Conservation (phyloP, 164 flowering plant species). For the Protea cynaroides region DNA sequence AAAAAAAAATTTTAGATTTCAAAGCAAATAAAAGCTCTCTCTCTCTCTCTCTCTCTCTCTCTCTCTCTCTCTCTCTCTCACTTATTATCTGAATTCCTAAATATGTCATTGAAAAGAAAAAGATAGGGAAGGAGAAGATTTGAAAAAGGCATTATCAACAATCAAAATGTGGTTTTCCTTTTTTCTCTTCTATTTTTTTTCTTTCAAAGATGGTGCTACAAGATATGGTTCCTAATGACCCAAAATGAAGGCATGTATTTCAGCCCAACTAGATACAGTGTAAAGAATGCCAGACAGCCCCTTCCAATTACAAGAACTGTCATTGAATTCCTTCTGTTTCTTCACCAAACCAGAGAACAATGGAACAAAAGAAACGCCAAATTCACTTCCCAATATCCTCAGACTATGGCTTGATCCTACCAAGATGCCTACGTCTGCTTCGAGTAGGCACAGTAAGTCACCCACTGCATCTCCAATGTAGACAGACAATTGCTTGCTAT, state of each 20-base stretch:
- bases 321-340: slow-evolving; percentile 23
- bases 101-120: too few species aligned
- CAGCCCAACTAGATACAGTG: slow-evolving; percentile 32
- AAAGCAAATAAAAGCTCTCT: too few species aligned
- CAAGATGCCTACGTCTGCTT: slow-evolving; percentile 33
- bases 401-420: slow-evolving; percentile 30
- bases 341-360: slow-evolving; percentile 31
- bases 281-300: slow-evolving; percentile 30
- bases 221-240: slow-evolving; percentile 10
- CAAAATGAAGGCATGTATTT: slow-evolving; percentile 32
- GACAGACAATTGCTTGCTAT: slow-evolving; percentile 18
- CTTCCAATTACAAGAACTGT: slow-evolving; percentile 16
- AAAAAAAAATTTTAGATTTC: too few species aligned
- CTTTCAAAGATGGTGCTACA: too few species aligned
- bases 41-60: too few species aligned
- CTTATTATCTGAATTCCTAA: too few species aligned
- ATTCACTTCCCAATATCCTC: slow-evolving; percentile 22
- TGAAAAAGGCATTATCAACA: too few species aligned
- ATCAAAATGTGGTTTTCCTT: too few species aligned
- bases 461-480: slow-evolving; percentile 34
- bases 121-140: too few species aligned
- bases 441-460: slow-evolving; percentile 33
- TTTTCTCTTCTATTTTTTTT: too few species aligned
- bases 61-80: too few species aligned
- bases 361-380: slow-evolving; percentile 31